Evolutionary conservation across 2,329 filamentous ascomycete species (phyloP).

Genomic region (Fusarium illudens): DNA sequence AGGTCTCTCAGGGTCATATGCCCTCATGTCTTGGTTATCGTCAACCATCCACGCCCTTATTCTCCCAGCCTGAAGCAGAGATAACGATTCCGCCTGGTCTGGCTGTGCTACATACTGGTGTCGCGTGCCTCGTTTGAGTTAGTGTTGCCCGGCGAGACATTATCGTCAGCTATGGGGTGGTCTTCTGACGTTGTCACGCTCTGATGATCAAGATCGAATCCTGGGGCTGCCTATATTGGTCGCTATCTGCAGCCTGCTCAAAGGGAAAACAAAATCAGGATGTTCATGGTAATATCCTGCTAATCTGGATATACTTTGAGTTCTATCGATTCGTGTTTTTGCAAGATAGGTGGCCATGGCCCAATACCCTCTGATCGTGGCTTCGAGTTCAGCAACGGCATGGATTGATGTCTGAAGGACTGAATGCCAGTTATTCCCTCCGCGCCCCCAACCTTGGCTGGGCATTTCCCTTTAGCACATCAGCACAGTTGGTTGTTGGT

Average conservation of each 20-base stretch:
- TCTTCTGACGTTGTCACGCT: conserved; percentile 28
- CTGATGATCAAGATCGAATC: neutral
- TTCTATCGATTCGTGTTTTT: neutral
- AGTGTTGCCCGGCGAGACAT: conserved; percentile 14
- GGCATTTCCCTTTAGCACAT: neutral
- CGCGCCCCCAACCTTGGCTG: neutral
- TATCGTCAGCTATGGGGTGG: conserved; percentile 3
- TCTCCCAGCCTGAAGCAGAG: neutral
- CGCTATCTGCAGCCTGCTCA: neutral
- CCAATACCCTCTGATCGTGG: neutral
- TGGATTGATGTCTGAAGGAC: neutral
- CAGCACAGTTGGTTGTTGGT: neutral
- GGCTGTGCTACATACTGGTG: neutral
- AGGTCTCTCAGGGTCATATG: conserved; percentile 18
- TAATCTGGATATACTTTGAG: neutral
- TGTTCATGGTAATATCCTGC: neutral
- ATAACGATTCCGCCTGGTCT: neutral
- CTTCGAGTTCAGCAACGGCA: neutral
- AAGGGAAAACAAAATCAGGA: neutral
- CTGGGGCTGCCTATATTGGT: neutral
- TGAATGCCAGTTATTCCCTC: neutral
- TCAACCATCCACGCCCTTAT: neutral
- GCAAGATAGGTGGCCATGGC: neutral
- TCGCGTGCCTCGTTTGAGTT: conserved; percentile 16
- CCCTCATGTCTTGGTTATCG: conserved; percentile 3